Evolutionary conservation across 1,284 basidiomycete species (phyloP), one percentile per base, ranked within the genome.

Genomic region (Trametes hirsuta): DNA sequence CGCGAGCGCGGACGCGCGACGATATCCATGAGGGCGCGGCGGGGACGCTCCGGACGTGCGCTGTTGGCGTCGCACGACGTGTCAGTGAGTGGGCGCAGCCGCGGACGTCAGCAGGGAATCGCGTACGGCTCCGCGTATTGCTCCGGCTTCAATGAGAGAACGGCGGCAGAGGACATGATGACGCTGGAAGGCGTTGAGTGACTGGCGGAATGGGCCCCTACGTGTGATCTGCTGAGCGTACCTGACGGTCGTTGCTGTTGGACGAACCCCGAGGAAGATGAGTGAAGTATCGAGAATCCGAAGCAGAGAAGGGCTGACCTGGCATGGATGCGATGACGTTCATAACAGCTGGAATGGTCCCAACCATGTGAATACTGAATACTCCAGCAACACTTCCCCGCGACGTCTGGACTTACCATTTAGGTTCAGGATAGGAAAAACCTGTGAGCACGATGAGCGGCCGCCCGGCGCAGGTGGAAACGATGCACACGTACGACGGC

Each of bases 271-370:
- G 5, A 8, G 30, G 30, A 30, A 30, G 8, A 30, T 30, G 5
- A 30, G 30, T 8, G 30, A 1, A 30, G 2, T 30, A 30, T 4
- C 30, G 30, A 30, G 30, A 34, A 22, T 39, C 5, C 0, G 3
- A 5, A 15, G 37, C 3, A 4, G 30, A 22, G 34, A 18, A 6
- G 8, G 11, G 21, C 47, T 11, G 52, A 54, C 58, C 61, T 47
- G 64, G 56, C 49, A 63, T 61, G 6, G 64, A 62, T n/a, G 54
- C 30, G 18, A 65, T 56, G 24, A 65, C 58, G 40, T 65, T 63
- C 64, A 65, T 62, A 40, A 65, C 55, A 14, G 55, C 62, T 59
- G 18, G 4, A 11, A 35, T 36, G 10, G 35, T 36, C 37, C n/a
- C n/a, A 30, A 30, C 30, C 30, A 30, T 8, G 30, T 30, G 30